phyloP scores from a whole-genome alignment of 1,139 yeast species.

The Insectozyma bohioensis region DNA sequence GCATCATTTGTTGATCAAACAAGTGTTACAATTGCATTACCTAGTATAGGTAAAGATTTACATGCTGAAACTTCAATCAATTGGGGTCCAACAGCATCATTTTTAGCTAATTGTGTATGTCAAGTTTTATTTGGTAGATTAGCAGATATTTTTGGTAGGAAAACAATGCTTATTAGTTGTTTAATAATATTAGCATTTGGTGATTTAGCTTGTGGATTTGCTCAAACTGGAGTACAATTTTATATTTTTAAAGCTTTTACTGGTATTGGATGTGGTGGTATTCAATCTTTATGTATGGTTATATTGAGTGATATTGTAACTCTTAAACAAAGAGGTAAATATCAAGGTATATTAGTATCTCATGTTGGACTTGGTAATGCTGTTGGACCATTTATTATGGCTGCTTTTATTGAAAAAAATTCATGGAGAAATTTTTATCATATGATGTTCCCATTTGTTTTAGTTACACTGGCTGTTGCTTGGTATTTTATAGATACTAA shows the following conservation, averaged over 20 bases:
- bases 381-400: slow-evolving; percentile 55
- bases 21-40: slow-evolving; percentile 39
- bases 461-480: slow-evolving; percentile 26
- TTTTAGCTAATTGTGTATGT: slow-evolving; percentile 46
- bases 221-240: slow-evolving; percentile 39
- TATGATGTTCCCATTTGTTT: slow-evolving; percentile 43
- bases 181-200: slow-evolving; percentile 32
- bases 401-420: slow-evolving; percentile 43
- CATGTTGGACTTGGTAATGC: slow-evolving; percentile 57
- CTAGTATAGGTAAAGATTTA: slow-evolving; percentile 37
- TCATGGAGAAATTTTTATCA: slow-evolving; percentile 55
- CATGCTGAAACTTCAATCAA: slow-evolving; percentile 39
- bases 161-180: slow-evolving; percentile 32
- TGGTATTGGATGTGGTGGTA: slow-evolving; percentile 48
- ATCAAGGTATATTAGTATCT: slow-evolving; percentile 49
- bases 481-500: slow-evolving; percentile 21
- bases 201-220: slow-evolving; percentile 44
- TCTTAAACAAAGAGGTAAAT: slow-evolving; percentile 43
- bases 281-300: slow-evolving; percentile 42
- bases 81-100: slow-evolving; percentile 53
- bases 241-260: slow-evolving; percentile 45
- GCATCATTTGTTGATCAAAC: slow-evolving; percentile 44
- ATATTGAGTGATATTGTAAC: slow-evolving; percentile 45
- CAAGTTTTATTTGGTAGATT: slow-evolving; percentile 46
- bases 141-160: slow-evolving; percentile 46